Base-by-base conservation (phyloP, 768 basidiomycete genomes). In the Leccinum ochraceum region DNA sequence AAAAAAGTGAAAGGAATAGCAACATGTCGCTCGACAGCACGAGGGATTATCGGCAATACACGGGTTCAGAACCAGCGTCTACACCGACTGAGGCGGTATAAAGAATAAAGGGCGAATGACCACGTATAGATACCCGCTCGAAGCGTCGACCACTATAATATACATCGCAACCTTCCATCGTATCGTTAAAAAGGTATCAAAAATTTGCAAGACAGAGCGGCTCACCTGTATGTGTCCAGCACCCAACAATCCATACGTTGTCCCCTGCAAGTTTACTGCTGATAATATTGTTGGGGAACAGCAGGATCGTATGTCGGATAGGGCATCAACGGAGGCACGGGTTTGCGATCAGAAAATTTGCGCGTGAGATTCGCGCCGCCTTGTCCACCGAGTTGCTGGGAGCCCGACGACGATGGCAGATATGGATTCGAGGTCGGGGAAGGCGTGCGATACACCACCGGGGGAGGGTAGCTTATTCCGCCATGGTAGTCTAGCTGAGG, bases 341-440 rank as follows among this genome's bases (percentile, higher is more conserved):
- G 74, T 54, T 74, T 74, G 34, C 73, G 73, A 56, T 74, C 64
- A 10, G 73, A 74, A n/a, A 63, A 74, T 34, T 74, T 74, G 65
- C 73, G 74, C 9, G 66, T 69, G n/a, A 74, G 66, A 53, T 68
- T 75, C 28, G 74, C 71, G 39, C 73, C 74, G 1, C 72, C 64
- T 13, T 69, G 65, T 28, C 42, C 64, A 2, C 51, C 46, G 3
- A 67, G 54, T 28, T 65, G 67, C 11, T 63, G 55, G 20, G 46
- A 10, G 3, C 62, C 10, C 50, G 64, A 59, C 3, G 71, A 56
- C 2, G 71, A 55, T 3, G 22, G 6, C 17, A 10, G 60, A 50
- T 69, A 71, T 13, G 56, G 59, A 9, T 22, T n/a, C 11, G 60
- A 36, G 36, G 37, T 54, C 16, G 67, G 10, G 39, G 61, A 58